A percentile compares a stretch with the other conserved stretches of the same genome.
Evolutionary conservation across 805 yeast genomes (phyloP).

Genomic region (Starmerella lactis-condensi): DNA sequence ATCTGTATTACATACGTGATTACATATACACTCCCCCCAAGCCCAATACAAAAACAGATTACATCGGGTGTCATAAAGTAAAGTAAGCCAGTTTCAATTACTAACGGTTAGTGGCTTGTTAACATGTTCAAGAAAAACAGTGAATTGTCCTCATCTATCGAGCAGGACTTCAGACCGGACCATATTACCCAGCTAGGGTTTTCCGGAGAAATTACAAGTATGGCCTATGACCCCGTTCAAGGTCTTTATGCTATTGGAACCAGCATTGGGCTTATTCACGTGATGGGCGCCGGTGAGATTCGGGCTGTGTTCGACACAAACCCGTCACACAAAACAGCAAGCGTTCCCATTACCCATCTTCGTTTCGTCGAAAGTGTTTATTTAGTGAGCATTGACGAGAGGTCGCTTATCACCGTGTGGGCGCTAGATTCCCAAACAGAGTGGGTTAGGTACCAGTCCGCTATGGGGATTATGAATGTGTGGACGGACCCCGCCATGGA

Average conservation of each 20-base stretch:
- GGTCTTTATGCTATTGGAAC: constrained; percentile 70
- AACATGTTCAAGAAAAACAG: constrained; percentile 13
- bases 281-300: constrained; percentile 75
- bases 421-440: constrained; percentile 48
- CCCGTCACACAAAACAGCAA: constrained; percentile 21
- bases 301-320: constrained; percentile 40
- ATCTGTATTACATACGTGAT: too few relatives aligned
- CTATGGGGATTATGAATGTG: constrained; percentile 46
- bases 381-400: constrained; percentile 49
- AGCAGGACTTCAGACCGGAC: constrained; percentile 17
- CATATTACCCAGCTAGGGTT: constrained; percentile 34
- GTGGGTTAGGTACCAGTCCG: constrained; percentile 41
- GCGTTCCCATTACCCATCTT: constrained; percentile 30
- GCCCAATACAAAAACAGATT: too few relatives aligned
- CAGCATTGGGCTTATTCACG: constrained; percentile 45
- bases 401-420: constrained; percentile 44
- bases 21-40: too few relatives aligned
- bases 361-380: constrained; percentile 66
- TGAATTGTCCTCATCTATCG: constrained; percentile 17
- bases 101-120: too few relatives aligned
- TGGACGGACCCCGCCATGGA: constrained; percentile 77
- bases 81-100: too few relatives aligned
- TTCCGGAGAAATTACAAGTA: constrained; percentile 42
- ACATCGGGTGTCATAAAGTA: too few relatives aligned
- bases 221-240: constrained; percentile 78